Evolutionary conservation across 768 basidiomycete genomes (phyloP).

Genomic region (Tricholoma bakamatsutake): DNA sequence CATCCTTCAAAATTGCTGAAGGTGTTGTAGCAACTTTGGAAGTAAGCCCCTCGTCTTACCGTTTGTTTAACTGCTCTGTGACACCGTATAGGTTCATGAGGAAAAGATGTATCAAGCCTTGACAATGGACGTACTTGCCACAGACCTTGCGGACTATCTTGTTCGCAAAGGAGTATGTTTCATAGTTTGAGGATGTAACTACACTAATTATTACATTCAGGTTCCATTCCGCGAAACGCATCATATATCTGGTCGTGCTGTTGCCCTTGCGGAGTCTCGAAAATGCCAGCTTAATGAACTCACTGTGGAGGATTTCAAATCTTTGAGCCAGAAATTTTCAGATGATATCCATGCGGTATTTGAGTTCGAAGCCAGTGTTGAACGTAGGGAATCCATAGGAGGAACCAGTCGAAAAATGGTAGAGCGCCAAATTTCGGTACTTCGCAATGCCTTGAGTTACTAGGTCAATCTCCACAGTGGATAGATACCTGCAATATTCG

Average conservation of each 20-base stretch:
- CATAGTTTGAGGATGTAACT: background rate
- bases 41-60: slow-evolving; percentile 36
- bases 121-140: slow-evolving; percentile 97
- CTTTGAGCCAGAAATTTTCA: slow-evolving; percentile 68
- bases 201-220: slow-evolving; percentile 32
- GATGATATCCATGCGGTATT: slow-evolving; percentile 83
- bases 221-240: slow-evolving; percentile 99
- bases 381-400: slow-evolving; percentile 87
- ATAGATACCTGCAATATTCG: background rate
- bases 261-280: slow-evolving; percentile 86
- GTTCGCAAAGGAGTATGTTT: slow-evolving; percentile 91
- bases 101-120: slow-evolving; percentile 87
- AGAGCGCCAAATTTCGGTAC: slow-evolving; percentile 73
- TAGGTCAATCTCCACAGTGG: background rate
- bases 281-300: slow-evolving; percentile 79
- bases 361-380: slow-evolving; percentile 93
- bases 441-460: slow-evolving; percentile 52
- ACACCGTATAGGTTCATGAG: slow-evolving; percentile 60
- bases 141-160: slow-evolving; percentile 97
- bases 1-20: slow-evolving; percentile 87
- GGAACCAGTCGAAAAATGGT: slow-evolving; percentile 86
- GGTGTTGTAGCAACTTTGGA: slow-evolving; percentile 90
- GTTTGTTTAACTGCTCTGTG: background rate
- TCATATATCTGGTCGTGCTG: slow-evolving; percentile 94
- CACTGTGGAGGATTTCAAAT: slow-evolving; percentile 71